Conservation (phyloP, 2,329 filamentous ascomycete genomes). For the Sphaceloma murrayae region DNA sequence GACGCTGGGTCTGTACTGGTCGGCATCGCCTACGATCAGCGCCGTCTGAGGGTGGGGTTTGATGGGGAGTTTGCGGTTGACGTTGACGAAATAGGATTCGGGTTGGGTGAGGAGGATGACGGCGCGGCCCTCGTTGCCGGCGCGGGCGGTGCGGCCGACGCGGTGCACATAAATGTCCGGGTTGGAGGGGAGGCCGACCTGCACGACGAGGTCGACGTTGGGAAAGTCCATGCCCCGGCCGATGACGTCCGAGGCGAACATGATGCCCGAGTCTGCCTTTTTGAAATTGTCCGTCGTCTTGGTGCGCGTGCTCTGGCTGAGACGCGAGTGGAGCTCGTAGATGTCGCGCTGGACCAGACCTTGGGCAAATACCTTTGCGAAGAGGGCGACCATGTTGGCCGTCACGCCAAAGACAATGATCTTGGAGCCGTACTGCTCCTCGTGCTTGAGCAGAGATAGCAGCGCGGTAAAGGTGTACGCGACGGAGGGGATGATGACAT, state of each 20-base stretch:
- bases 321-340: conserved; percentile 37
- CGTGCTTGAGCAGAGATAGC: conserved; percentile 37
- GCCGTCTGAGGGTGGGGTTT: conserved; percentile 41
- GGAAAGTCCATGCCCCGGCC: conserved; percentile 96
- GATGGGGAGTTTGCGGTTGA: conserved; percentile 43
- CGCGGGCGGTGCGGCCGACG: conserved; percentile 84
- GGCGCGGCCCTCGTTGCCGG: conserved; percentile 58
- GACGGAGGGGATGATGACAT: conserved; percentile 32
- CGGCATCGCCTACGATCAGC: conserved; percentile 31
- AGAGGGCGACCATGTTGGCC: conserved; percentile 35
- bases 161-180: conserved; percentile 72
- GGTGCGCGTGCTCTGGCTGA: conserved; percentile 35
- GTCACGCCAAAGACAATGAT: conserved; percentile 40
- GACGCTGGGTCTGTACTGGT: conserved; percentile 28
- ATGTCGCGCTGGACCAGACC: conserved; percentile 29
- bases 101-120: conserved; percentile 44
- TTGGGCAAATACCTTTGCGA: conserved; percentile 28
- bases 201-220: conserved; percentile 82
- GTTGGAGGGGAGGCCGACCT: conserved; percentile 53
- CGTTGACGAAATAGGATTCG: conserved; percentile 43
- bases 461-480: conserved; percentile 39
- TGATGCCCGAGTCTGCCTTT: conserved; percentile 37
- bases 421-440: conserved; percentile 36
- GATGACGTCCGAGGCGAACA: conserved; percentile 60
- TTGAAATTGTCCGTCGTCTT: conserved; percentile 38